These are phyloP conservation scores for Exophiala oligosperma DNA, from an alignment of 2,329 filamentous ascomycete genomes.

Conservation along the genomic window DNA sequence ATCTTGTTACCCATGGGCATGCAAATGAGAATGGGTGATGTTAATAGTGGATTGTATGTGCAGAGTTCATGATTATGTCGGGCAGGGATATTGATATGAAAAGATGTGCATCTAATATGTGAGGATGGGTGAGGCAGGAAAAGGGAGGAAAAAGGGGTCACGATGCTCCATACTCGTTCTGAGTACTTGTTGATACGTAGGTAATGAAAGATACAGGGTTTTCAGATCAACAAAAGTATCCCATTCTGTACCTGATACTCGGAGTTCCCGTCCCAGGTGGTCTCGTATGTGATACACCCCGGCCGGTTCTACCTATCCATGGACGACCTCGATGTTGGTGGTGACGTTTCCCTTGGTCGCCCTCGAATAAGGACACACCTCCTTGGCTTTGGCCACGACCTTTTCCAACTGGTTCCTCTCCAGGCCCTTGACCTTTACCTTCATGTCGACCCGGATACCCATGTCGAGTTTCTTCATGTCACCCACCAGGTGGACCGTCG, in stretches of 20 bases:
- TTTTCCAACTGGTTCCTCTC: conserved; percentile 16
- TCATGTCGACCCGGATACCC: conserved; percentile 46
- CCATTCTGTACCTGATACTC: no score
- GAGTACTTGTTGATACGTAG: no score
- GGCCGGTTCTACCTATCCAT: not conserved
- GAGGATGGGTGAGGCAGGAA: no score
- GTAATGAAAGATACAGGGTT: no score
- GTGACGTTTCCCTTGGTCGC: conserved; percentile 23
- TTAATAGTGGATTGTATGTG: not conserved
- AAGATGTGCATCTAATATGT: no score
- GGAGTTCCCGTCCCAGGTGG: no score
- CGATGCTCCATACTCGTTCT: no score
- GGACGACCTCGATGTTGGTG: conserved; percentile 21
- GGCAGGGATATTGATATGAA: no score
- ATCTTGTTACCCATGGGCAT: conserved; percentile 1
- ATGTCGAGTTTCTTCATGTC: conserved; percentile 48
- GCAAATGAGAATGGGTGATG: not conserved
- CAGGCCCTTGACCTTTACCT: conserved; percentile 37
- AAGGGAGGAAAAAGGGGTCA: no score
- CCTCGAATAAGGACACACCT: conserved; percentile 24
- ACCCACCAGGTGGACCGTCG: conserved; percentile 47
- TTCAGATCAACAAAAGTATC: no score
- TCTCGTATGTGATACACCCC: not conserved
- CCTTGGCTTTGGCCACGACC: conserved; percentile 23
- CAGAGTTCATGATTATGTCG: not conserved